Conservation (phyloP, 306 rosid genomes). For the Vigna reflexopilosa region DNA sequence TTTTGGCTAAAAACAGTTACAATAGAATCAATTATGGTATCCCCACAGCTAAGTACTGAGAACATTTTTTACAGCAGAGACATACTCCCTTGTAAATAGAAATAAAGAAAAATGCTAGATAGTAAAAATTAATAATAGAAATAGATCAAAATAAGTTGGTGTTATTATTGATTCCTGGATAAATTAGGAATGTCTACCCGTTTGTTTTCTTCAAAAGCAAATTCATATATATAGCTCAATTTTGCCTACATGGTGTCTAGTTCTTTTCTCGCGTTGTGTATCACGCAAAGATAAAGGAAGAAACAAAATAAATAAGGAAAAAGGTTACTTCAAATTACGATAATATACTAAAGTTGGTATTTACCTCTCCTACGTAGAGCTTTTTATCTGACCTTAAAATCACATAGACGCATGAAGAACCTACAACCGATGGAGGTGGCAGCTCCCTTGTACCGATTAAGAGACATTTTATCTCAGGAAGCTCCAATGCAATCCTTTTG, state of each 20-base stretch:
- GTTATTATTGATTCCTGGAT: neutral
- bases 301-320: neutral
- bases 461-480: constrained; percentile 61
- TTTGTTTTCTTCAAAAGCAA: constrained; percentile 16
- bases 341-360: constrained; percentile 21
- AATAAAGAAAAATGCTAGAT: constrained; percentile 8
- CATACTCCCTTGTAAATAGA: neutral
- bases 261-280: neutral
- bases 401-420: constrained; percentile 91
- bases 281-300: neutral
- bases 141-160: neutral
- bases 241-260: neutral
- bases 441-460: constrained; percentile 66
- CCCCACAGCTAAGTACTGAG: neutral
- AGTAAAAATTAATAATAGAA: neutral
- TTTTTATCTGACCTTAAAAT: constrained; percentile 78
- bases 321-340: constrained; percentile 15
- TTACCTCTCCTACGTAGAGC: constrained; percentile 90
- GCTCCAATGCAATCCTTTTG: constrained; percentile 42
- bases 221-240: neutral
- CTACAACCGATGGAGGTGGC: constrained; percentile 92
- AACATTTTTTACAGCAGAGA: neutral
- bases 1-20: neutral
- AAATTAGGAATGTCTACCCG: neutral
- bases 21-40: neutral